Conservation (phyloP, 164 flowering plant species). For the Chimonanthus praecox region DNA sequence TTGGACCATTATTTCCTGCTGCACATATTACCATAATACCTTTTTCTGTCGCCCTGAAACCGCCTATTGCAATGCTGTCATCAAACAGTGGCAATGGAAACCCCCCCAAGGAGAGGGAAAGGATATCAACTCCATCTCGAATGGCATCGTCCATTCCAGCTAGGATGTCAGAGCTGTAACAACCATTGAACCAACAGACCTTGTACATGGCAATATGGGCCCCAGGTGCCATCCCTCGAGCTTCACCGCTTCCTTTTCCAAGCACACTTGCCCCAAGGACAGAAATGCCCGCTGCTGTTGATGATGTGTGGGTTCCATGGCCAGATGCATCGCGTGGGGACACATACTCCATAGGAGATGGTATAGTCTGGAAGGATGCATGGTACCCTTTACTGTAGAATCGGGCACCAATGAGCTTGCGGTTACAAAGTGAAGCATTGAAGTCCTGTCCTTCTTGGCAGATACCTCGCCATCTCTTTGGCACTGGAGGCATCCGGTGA, state of each 20-base stretch:
- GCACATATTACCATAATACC: slow-evolving; percentile 82
- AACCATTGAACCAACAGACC: slow-evolving; percentile 87
- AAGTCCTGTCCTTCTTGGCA: slow-evolving; percentile 72
- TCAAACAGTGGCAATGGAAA: slow-evolving; percentile 74
- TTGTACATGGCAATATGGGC: slow-evolving; percentile 90
- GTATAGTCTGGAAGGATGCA: slow-evolving; percentile 29
- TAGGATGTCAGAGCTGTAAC: slow-evolving; percentile 88
- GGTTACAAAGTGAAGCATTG: slow-evolving; percentile 54
- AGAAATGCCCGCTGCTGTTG: slow-evolving; percentile 70
- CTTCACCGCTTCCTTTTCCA: slow-evolving; percentile 69
- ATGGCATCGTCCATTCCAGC: slow-evolving; percentile 93
- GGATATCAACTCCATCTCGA: slow-evolving; percentile 78
- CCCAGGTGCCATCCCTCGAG: slow-evolving; percentile 86
- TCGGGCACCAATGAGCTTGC: slow-evolving; percentile 81
- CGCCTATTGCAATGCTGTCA: slow-evolving; percentile 87
- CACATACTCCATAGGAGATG: slow-evolving; percentile 35
- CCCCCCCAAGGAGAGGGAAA: slow-evolving; percentile 87
- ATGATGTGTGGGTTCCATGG: slow-evolving; percentile 94
- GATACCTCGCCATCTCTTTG: slow-evolving; percentile 68
- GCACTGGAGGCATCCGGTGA: slow-evolving; percentile 56
- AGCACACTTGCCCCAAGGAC: slow-evolving; percentile 68
- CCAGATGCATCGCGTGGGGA: slow-evolving; percentile 84
- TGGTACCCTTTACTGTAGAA: slow-evolving; percentile 66
- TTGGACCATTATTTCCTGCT: slow-evolving; percentile 88
- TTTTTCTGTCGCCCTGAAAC: slow-evolving; percentile 72